A percentile compares a stretch with the other conserved stretches of the same genome.
Evolutionary conservation across 1,284 basidiomycete species (phyloP).

Genomic region (Ustilago hordei): DNA sequence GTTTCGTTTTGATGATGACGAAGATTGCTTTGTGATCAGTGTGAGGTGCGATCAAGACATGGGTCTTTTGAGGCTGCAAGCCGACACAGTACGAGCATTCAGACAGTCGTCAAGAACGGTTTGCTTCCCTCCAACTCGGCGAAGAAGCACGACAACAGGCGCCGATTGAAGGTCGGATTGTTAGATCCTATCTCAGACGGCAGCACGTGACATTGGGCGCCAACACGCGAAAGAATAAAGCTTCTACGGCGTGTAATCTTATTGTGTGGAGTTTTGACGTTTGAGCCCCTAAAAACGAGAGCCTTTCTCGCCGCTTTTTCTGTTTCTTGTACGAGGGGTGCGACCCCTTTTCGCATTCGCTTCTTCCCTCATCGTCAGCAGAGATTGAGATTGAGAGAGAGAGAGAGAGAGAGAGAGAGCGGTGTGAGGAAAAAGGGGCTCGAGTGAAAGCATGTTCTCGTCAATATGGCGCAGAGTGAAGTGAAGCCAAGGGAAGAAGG

Average conservation of each 20-base stretch:
- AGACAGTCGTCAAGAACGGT: too few species aligned
- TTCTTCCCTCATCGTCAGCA: neutral
- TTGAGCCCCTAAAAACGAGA: conserved; percentile 23
- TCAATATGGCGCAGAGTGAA: neutral
- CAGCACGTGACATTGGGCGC: conserved; percentile 28
- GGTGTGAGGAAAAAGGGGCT: neutral
- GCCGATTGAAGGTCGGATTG: neutral
- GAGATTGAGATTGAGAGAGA: neutral
- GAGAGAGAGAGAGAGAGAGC: neutral
- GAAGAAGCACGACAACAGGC: conserved; percentile 16
- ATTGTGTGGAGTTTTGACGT: conserved; percentile 26
- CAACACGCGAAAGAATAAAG: conserved; percentile 21
- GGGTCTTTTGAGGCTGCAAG: too few species aligned
- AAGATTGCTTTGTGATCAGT: neutral
- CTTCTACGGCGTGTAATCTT: neutral
- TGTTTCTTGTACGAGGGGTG: neutral
- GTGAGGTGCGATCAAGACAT: neutral
- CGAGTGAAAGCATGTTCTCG: neutral
- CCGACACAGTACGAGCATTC: too few species aligned
- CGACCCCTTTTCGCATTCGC: conserved; percentile 13
- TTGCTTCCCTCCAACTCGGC: too few species aligned
- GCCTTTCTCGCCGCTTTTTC: neutral
- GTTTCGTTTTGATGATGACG: neutral
- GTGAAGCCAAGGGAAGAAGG: neutral
- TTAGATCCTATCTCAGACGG: neutral